These are phyloP conservation scores for Globisporangium uncinulatum DNA, from an alignment of 352 stramenopile genomes.

Conservation along the genomic window DNA sequence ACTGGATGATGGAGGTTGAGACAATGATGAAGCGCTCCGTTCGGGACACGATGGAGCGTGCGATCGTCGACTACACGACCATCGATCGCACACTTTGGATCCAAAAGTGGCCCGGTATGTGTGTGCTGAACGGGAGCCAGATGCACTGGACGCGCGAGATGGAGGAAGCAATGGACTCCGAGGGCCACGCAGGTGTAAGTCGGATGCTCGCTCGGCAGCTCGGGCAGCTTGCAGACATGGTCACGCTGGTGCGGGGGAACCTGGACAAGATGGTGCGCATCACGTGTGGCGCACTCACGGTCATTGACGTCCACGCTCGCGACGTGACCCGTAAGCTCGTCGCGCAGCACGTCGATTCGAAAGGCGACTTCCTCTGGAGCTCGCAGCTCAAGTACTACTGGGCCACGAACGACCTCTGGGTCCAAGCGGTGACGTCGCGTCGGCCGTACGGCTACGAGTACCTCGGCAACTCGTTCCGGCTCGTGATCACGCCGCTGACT, in stretches of 20 bases:
- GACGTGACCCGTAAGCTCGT: constrained; percentile 93
- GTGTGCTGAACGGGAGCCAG: constrained; percentile 89
- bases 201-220: constrained; percentile 82
- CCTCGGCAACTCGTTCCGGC: constrained; percentile 92
- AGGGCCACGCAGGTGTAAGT: constrained; percentile 69
- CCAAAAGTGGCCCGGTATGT: constrained; percentile 90
- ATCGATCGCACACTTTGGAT: constrained; percentile 89
- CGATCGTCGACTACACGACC: constrained; percentile 86
- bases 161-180: constrained; percentile 78
- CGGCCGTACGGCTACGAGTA: constrained; percentile 96
- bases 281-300: constrained; percentile 88
- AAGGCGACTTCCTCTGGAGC: constrained; percentile 86
- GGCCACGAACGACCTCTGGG: constrained; percentile 80
- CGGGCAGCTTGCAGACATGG: constrained; percentile 91
- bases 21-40: constrained; percentile 91
- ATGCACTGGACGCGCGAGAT: constrained; percentile 93
- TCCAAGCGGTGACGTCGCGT: constrained; percentile 87
- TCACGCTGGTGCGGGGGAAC: constrained; percentile 88
- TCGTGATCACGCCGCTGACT: constrained; percentile 95
- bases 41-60: constrained; percentile 81
- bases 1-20: constrained; percentile 93
- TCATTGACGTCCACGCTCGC: constrained; percentile 95
- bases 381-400: constrained; percentile 93
- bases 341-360: constrained; percentile 83
- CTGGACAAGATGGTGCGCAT: constrained; percentile 84